Base-by-base conservation (phyloP, 2,329 filamentous ascomycete genomes). In the Chrysoporthe austroafricana region DNA sequence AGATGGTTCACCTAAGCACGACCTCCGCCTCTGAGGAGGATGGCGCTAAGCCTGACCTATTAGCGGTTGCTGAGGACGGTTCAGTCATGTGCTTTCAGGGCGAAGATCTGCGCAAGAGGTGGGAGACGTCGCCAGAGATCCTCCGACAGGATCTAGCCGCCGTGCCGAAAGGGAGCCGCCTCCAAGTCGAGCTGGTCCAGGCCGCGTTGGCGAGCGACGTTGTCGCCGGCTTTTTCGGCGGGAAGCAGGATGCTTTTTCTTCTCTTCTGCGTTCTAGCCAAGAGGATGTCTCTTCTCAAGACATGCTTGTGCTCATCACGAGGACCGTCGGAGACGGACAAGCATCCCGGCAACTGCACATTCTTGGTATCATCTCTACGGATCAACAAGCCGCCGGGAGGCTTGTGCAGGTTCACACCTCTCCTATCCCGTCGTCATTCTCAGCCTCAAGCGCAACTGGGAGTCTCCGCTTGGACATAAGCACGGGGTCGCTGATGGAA, bases 401-500 rank as follows among this genome's bases (percentile, higher is more conserved):
- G 34, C 63, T 70, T n/a, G 46, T 70, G 34, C 69, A 70, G 52
- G 64, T 70, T 81, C 42, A 78, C 78, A 26, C 81, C 77, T 39
- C 74, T 82, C 43, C 74, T 74, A 50, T 73, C 71, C 16, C 70
- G 75, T 4, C 70, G 72, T 16, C 70, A 66, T 44, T 52, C 2
- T 61, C 50, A 14, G n/a, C 66, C 44, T 4, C 57, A 36, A 61
- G 44, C 39, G 11, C 36, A 18, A 14, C 59, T 70, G 21, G 71
- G 75, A 4, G 73, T 71, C 9, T 90, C 72, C 83, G 85, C 42
- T 78, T 93, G 1, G 88, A 94, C 70, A 79, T 88, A 34, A 84
- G 85, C 26, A 86, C 87, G 2, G 91, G 91, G 14, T 83, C 84
- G 50, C 78, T 94, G 3, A 83, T 91, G 68, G 84, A 90, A 73